Evolutionary conservation across 148 eudicot genomes (phyloP), one percentile per base, ranked within the genome.

Genomic region (Silene conica): DNA sequence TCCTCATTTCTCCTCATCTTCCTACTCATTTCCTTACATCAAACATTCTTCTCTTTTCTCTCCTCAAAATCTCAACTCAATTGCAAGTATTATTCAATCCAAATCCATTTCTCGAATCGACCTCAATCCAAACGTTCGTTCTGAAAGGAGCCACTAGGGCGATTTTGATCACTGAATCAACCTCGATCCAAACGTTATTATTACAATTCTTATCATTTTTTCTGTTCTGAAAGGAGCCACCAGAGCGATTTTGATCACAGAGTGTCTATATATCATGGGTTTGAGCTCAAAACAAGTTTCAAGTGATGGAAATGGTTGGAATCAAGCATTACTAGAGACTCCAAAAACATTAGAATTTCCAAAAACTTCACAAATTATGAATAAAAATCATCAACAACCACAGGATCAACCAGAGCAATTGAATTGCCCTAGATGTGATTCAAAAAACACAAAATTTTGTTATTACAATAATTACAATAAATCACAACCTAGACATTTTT

Each of bases 381-480:
- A 7, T 18, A 71, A 74, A 22, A 77, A 9, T 15, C 55, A 50
- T 13, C 55, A 50, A 50, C 80, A 68, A 76, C 69, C 25, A 15
- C 82, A 55, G 10, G 77, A 76, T 8, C 85, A 76, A 60, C 20
- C 77, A 6, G 93, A 93, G 81, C 82, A 70, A 0, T 58, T 89
- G 70, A 81, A 87, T 22, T 93, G 98, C 77, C 98, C 96, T 56
- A 87, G 98, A 74, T 93, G 98, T 75, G 86, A 74, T 31, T 93
- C 98, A 8, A 72, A 82, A 11, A 89, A 93, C 84, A 93, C 98
- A 9, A 93, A 93, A 73, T 93, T 93, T 58, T 93, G 98, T 67
- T 93, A 93, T 78, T 93, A 90, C 87, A 93, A 93, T 84, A 93
- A 93, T 73, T 90, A 93, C 85, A 93, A 93, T 87, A 93, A 85